phyloP scores from a whole-genome alignment of 148 eudicot species.

The Heliamphora exappendiculata region DNA sequence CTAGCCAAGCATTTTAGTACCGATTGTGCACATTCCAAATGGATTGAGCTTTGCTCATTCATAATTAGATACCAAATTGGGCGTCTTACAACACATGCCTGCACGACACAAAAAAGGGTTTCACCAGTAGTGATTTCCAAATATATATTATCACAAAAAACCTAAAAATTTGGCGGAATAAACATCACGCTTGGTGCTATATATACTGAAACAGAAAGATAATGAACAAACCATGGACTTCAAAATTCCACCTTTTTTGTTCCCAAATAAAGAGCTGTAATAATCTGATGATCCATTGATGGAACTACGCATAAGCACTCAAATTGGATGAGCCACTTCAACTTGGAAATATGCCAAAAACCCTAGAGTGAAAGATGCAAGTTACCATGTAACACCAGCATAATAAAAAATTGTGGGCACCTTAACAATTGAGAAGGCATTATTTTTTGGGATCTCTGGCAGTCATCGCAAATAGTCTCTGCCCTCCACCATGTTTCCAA shows the following conservation, averaged over 20 bases:
- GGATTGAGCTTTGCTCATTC: background rate
- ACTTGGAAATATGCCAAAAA: background rate
- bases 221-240: background rate
- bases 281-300: background rate
- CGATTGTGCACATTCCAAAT: background rate
- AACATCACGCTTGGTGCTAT: background rate
- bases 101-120: background rate
- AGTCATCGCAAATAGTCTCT: constrained; percentile 45
- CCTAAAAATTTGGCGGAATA: background rate
- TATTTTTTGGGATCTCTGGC: constrained; percentile 25
- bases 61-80: background rate
- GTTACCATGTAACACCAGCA: background rate
- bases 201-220: background rate
- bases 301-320: background rate
- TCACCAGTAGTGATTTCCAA: background rate
- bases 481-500: constrained; percentile 76
- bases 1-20: background rate
- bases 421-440: background rate
- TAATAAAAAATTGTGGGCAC: constrained; percentile 5
- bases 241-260: background rate
- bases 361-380: background rate
- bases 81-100: background rate
- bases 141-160: background rate
- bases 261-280: background rate
- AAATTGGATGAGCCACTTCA: background rate